Base-by-base conservation (phyloP, 768 basidiomycete genomes). In the Boletellus ananiceps region DNA sequence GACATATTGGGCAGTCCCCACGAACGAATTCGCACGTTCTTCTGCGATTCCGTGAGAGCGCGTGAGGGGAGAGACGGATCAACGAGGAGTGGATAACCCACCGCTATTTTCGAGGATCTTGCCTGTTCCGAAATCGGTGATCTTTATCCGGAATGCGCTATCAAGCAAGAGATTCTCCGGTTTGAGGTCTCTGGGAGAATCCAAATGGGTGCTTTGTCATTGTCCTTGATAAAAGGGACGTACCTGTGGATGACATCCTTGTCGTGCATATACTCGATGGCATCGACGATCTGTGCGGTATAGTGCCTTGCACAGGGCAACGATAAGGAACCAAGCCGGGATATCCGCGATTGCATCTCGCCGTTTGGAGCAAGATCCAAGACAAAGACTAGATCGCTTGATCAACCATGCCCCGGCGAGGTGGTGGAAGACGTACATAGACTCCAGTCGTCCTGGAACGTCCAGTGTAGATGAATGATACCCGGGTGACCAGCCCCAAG, bases 51-150 rank as follows among this genome's bases (percentile, higher is more conserved):
- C 54, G 27, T 44, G 33, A 29, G 29, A 6, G 16, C 12, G 15
- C 0, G 29, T 43, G 12, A 31, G 46, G 5, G 36, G n/a, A 14
- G 14, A 34, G 4, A n/a, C 5, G 9, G 8, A 41, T 19, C 11
- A 18, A 37, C 2, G 8, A 40, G 29, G 29, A 8, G 19, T n/a
- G 13, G 1, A 44, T 9, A 12, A 69, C 81, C 60, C 47, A 83
- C 83, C 68, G 44, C 71, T 74, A 18, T 75, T 62, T 52, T 84
- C 81, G 31, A 84, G 70, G 53, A 88, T 72, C 69, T 88, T 88
- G 16, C 92, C 92, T 4, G 92, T 94, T 6, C 96, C 96, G 68
- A 98, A 98, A 66, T 99, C 96, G 14, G 93, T 90, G n/a, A 99
- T 80, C 67, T 93, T 95, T 63, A 96, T 82, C 46, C 92, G 83